Evolutionary conservation across 768 basidiomycete genomes (phyloP).

Genomic region (Galerina marginata): DNA sequence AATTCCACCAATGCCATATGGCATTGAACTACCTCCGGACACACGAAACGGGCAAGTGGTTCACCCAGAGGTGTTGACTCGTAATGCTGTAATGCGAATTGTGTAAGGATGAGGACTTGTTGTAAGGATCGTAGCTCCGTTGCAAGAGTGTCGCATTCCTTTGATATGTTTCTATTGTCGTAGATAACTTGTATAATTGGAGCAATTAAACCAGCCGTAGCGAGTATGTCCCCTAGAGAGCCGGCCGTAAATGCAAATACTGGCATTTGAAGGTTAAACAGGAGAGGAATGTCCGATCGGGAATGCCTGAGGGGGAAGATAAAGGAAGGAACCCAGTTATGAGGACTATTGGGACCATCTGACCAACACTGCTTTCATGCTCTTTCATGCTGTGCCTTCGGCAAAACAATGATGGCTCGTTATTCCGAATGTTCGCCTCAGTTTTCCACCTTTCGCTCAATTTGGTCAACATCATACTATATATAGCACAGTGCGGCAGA

Average conservation of each 20-base stretch:
- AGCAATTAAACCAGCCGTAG: background rate
- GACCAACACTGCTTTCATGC: too few relatives aligned
- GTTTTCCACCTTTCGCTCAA: too few relatives aligned
- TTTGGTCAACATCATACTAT: too few relatives aligned
- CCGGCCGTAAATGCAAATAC: conserved; percentile 7
- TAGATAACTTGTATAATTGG: background rate
- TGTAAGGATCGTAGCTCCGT: background rate
- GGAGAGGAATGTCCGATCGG: too few relatives aligned
- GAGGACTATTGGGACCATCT: too few relatives aligned
- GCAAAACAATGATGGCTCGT: too few relatives aligned
- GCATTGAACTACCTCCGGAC: conserved; percentile 5
- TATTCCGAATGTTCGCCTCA: too few relatives aligned
- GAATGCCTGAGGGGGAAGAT: too few relatives aligned
- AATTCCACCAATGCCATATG: background rate
- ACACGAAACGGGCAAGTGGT: background rate
- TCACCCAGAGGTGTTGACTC: background rate
- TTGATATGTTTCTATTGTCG: background rate
- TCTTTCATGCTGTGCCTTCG: too few relatives aligned
- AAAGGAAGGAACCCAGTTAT: too few relatives aligned
- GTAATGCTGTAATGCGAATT: background rate
- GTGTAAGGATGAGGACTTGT: background rate
- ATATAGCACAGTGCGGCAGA: too few relatives aligned
- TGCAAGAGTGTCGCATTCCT: conserved; percentile 1
- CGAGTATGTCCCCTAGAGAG: conserved; percentile 3
- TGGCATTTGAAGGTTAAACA: background rate